Percentiles rank a stretch among this genome's conserved stretches.
Evolutionary conservation across 148 eudicot genomes (phyloP).

Genomic region (Suaeda aralocaspica): DNA sequence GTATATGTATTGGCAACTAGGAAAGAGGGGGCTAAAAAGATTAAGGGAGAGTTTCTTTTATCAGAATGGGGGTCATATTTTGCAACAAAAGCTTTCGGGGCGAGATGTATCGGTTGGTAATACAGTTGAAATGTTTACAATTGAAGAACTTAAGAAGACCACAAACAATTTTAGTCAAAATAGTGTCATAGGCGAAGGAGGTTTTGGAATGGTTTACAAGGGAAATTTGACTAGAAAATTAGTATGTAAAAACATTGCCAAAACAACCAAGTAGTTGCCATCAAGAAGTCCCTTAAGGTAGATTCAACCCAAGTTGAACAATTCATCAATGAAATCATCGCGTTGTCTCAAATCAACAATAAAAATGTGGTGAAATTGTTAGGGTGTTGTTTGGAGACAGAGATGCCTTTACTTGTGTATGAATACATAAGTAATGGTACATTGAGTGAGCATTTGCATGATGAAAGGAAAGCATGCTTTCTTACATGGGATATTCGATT

Average conservation of each 20-base stretch:
- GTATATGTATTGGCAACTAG: neutral
- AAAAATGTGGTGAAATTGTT: slow-evolving; percentile 14
- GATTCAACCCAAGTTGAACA: slow-evolving; percentile 18
- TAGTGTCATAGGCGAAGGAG: slow-evolving; percentile 12
- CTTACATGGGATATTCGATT: slow-evolving; percentile 12
- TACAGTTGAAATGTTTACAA: neutral
- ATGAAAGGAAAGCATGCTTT: slow-evolving; percentile 6
- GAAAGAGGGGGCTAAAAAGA: neutral
- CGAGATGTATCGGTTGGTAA: slow-evolving; percentile 11
- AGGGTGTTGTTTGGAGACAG: slow-evolving; percentile 18
- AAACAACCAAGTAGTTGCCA: slow-evolving; percentile 10
- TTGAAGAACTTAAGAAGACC: slow-evolving; percentile 8
- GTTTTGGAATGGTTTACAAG: slow-evolving; percentile 15
- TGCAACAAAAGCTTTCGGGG: slow-evolving; percentile 4
- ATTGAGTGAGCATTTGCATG: slow-evolving; percentile 12
- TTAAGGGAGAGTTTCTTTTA: neutral
- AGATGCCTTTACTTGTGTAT: slow-evolving; percentile 14
- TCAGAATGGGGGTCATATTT: slow-evolving; percentile 15
- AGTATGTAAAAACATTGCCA: no score
- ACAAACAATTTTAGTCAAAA: slow-evolving; percentile 10
- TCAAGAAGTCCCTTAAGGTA: slow-evolving; percentile 20
- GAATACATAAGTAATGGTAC: slow-evolving; percentile 19
- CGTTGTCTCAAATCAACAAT: slow-evolving; percentile 15
- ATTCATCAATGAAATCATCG: slow-evolving; percentile 17
- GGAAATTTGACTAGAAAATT: slow-evolving; percentile 6